Evolutionary conservation across 805 yeast genomes (phyloP).

Genomic region (Ogataea henricii): DNA sequence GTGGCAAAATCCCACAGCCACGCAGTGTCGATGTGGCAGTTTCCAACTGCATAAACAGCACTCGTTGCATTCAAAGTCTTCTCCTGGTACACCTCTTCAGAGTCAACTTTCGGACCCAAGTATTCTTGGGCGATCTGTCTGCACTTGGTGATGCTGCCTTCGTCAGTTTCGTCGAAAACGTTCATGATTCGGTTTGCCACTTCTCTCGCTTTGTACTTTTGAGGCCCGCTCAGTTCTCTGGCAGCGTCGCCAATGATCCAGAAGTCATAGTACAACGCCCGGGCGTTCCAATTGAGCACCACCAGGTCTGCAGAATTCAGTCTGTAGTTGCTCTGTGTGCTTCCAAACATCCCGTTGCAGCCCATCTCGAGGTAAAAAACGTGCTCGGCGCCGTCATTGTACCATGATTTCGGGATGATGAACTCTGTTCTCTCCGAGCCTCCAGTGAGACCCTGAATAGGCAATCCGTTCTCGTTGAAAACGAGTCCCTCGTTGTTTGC

Average conservation of each 20-base stretch:
- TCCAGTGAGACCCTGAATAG: conserved; percentile 82
- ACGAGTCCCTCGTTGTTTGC: conserved; percentile 83
- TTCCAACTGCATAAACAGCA: conserved; percentile 84
- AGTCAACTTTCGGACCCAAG: conserved; percentile 67
- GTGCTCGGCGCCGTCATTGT: conserved; percentile 49
- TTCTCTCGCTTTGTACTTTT: conserved; percentile 78
- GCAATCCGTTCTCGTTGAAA: conserved; percentile 65
- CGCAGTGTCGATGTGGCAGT: conserved; percentile 97
- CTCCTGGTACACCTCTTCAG: conserved; percentile 61
- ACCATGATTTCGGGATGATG: conserved; percentile 60
- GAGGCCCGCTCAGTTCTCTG: conserved; percentile 82
- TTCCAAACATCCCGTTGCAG: conserved; percentile 90
- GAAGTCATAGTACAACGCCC: conserved; percentile 76
- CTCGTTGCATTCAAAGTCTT: conserved; percentile 38
- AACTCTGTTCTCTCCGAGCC: conserved; percentile 81
- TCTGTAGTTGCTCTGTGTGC: conserved; percentile 62
- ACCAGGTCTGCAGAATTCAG: conserved; percentile 74
- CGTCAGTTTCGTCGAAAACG: conserved; percentile 72
- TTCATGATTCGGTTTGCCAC: conserved; percentile 84
- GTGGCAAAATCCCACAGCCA: conserved; percentile 99
- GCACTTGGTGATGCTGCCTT: conserved; percentile 56
- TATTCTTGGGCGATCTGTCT: conserved; percentile 63
- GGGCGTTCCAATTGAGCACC: conserved; percentile 77
- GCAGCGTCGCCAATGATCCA: conserved; percentile 92
- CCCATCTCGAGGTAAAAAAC: conserved; percentile 83